phyloP scores from a whole-genome alignment of 805 yeast species.

The Suhomyces faveliae region DNA sequence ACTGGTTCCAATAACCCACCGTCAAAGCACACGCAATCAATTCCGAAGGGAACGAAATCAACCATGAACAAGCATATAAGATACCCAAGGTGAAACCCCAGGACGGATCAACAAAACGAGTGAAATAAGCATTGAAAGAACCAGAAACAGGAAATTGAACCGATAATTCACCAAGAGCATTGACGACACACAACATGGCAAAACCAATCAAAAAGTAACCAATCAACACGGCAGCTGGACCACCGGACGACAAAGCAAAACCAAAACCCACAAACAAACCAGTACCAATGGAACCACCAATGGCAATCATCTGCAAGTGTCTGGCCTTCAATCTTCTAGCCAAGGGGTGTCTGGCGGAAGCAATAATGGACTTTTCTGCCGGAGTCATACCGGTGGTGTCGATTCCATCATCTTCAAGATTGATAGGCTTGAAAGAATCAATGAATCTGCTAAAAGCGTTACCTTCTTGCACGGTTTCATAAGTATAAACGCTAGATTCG shows the following conservation, averaged over 20 bases:
- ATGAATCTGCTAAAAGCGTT: slow-evolving; percentile 21
- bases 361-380: slow-evolving; percentile 38
- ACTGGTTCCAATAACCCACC: slow-evolving; percentile 33
- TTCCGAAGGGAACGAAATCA: slow-evolving; percentile 33
- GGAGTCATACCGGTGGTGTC: slow-evolving; percentile 32
- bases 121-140: slow-evolving; percentile 48
- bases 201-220: slow-evolving; percentile 25
- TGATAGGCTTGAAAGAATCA: slow-evolving; percentile 39
- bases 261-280: slow-evolving; percentile 56
- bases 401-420: slow-evolving; percentile 30
- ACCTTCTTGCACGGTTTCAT: slow-evolving; percentile 14
- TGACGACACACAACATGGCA: slow-evolving; percentile 24
- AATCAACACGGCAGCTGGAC: slow-evolving; percentile 29
- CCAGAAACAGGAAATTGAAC: slow-evolving; percentile 55
- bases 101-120: slow-evolving; percentile 56
- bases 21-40: slow-evolving; percentile 36
- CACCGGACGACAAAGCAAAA: slow-evolving; percentile 34
- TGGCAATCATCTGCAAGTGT: slow-evolving; percentile 72
- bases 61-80: slow-evolving; percentile 41
- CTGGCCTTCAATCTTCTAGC: slow-evolving; percentile 40
- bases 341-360: slow-evolving; percentile 43
- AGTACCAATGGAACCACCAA: slow-evolving; percentile 86
- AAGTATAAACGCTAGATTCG: slow-evolving; percentile 9
- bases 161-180: slow-evolving; percentile 51
- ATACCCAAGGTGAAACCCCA: slow-evolving; percentile 54